Conservation (phyloP, 2,329 filamentous ascomycete species). For the Colletotrichum sp. region DNA sequence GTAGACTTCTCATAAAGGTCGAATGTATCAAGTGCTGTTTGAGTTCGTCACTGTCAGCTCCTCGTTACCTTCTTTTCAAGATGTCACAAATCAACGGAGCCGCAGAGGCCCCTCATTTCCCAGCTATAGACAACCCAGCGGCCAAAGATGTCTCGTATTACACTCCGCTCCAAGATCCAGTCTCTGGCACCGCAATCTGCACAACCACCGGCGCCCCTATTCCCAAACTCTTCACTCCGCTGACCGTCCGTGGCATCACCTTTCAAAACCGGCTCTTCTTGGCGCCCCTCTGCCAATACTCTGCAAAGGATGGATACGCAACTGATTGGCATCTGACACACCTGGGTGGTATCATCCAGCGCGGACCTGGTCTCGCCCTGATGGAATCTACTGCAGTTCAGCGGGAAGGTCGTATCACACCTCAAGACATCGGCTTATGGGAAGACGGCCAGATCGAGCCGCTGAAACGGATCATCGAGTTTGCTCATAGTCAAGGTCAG, state of each 20-base stretch:
- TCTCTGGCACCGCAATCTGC: slow-evolving; percentile 45
- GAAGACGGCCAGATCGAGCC: slow-evolving; percentile 70
- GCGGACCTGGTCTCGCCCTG: slow-evolving; percentile 67
- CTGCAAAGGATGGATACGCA: slow-evolving; percentile 59
- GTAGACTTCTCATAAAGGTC: neutral
- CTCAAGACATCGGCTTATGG: slow-evolving; percentile 71
- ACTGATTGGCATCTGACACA: slow-evolving; percentile 77
- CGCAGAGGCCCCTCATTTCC: neutral
- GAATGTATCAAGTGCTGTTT: neutral
- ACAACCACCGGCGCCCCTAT: slow-evolving; percentile 51
- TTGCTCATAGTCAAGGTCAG: slow-evolving; percentile 60
- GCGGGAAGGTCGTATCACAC: slow-evolving; percentile 71
- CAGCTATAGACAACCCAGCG: slow-evolving; percentile 23
- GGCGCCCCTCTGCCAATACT: slow-evolving; percentile 54
- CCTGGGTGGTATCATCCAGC: slow-evolving; percentile 72
- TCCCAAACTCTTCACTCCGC: slow-evolving; percentile 54
- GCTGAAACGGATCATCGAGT: slow-evolving; percentile 62
- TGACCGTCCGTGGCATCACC: slow-evolving; percentile 48
- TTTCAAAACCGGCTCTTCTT: slow-evolving; percentile 53
- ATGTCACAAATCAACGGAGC: neutral
- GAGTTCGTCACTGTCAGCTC: neutral
- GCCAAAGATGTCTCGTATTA: slow-evolving; percentile 47
- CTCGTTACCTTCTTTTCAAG: neutral
- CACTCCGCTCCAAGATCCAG: slow-evolving; percentile 50
- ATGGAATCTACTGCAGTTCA: slow-evolving; percentile 71